These are phyloP conservation scores for Botrytis aclada DNA, from an alignment of 2,329 filamentous ascomycete genomes.

Conservation along the genomic window DNA sequence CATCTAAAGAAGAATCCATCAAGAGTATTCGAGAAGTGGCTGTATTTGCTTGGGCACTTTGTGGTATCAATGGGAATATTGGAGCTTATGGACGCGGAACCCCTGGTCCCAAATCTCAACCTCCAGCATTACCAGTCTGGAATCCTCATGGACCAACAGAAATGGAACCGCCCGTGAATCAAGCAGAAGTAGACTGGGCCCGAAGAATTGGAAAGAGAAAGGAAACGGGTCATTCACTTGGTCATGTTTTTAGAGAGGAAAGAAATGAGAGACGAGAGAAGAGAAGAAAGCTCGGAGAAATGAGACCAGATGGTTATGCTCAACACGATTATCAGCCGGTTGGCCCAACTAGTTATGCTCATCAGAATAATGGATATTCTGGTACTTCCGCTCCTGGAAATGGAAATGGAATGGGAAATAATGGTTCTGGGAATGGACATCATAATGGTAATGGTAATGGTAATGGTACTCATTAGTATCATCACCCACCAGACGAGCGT, in stretches of 20 bases:
- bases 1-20: slow-evolving; percentile 59
- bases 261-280: slow-evolving; percentile 23
- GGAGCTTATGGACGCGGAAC: slow-evolving; percentile 60
- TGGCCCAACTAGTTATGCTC: not conserved
- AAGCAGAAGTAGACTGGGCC: slow-evolving; percentile 31
- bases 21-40: slow-evolving; percentile 77
- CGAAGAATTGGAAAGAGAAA: slow-evolving; percentile 3
- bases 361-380: not conserved
- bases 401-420: not conserved
- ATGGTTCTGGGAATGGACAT: not conserved
- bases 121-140: slow-evolving; percentile 59
- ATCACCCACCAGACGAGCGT: not conserved
- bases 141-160: slow-evolving; percentile 42
- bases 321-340: not conserved
- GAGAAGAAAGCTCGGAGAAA: not conserved
- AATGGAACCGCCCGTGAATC: slow-evolving; percentile 40
- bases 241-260: slow-evolving; percentile 10
- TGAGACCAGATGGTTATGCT: not conserved
- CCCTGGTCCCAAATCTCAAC: slow-evolving; percentile 61
- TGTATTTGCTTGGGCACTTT: slow-evolving; percentile 82
- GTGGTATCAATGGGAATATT: slow-evolving; percentile 75
- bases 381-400: not conserved
- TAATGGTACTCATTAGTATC: not conserved
- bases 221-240: slow-evolving; percentile 15
- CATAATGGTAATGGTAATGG: slow-evolving; percentile 6